Evolutionary conservation across 2,329 filamentous ascomycete species (phyloP), one percentile per base, ranked within the genome.

Genomic region (Colletotrichum simmondsii): DNA sequence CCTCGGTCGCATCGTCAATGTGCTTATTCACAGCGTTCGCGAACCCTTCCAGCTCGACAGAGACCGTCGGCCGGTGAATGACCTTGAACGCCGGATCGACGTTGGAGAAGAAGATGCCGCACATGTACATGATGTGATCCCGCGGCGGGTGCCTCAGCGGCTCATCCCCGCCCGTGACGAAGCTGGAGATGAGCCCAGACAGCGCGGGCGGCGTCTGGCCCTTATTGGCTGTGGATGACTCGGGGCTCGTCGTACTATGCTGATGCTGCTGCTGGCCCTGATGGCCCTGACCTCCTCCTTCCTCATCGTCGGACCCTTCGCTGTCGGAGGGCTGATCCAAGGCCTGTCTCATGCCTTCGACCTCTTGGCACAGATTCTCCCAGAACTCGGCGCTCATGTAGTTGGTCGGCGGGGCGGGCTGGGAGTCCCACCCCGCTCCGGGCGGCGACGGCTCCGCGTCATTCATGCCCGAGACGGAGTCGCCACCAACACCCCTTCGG

Each of bases 11-110:
- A 42, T 73, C 61, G 76, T 78, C 16, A 72, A 77, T 6, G 72
- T 77, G 11, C 73, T 77, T 62, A 69, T 77, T 12, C 56, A 73
- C 37, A 8, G 78, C 76, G 16, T 77, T 75, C 6, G 73, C 67
- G 26, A 84, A 79, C 0, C 70, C 57, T 30, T 80, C 74, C 5
- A 83, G 73, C 42, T 78, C 74, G 1, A 75, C 77, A 16, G 75
- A 75, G 28, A 83, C 76, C 1, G 83, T 85, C 3, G 85, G 85
- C n/a, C 81, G 79, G 73, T 87, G 85, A 5, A 87, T 73, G 37
- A 87, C 80, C 76, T 87, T 87, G 71, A 87, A 76, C 42, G 85
- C 78, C 61, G 84, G 81, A 54, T 87, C 85, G 22, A 86, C 83
- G 32, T 84, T 86, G 37, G 77, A 76, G 64, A 81, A 82, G 75